Base-by-base conservation (phyloP, 176 grass and related monocot species). In the Ensete ventricosum region DNA sequence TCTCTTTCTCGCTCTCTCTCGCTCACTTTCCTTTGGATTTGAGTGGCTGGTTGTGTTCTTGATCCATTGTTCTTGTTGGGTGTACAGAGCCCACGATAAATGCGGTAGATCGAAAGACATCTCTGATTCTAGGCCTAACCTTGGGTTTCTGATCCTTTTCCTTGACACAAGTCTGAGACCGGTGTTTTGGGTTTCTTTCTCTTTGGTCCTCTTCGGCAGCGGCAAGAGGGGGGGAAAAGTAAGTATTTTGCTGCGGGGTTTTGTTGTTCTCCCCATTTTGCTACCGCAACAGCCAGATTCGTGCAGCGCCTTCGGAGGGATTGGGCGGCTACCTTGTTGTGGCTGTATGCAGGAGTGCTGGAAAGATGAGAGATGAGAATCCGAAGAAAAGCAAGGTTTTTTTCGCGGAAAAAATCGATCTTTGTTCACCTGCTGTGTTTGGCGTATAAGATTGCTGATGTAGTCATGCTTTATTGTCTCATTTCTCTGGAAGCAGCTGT, bases 291-390 rank as follows among this genome's bases (percentile, higher is more conserved):
- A 72, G 58, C 17, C 62, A 26, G 52, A 67, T 73, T 75, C 25
- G 50, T 16, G 49, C 12, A 57, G 29, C 67, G 9, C 20, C 21
- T n/a, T 68, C 82, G 64, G 81, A 34, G 71, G 19, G 71, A 67
- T 80, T 48, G 76, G 82, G 62, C 59, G 58, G 17, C 60, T 67
- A 52, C 60, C 43, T 81, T 17, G 43, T 73, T 58, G 82, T 7
- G 78, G 53, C 82, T 93, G 82, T 69, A 93, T 93, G 90, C 83
- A 81, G 90, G 80, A 77, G 82, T 79, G 75, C 17, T 89, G 84
- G 80, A 81, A 89, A 80, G 85, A 93, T 93, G 90, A 93, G 90
- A 89, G 90, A 93, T 89, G 90, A 89, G 29, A 85, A 82, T 87
- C 78, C 80, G 29, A 77, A 77, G 75, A 65, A 77, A 77, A 77